These are phyloP conservation scores for Rutstroemia sp. DNA, from an alignment of 2,329 filamentous ascomycete genomes.

Conservation along the genomic window DNA sequence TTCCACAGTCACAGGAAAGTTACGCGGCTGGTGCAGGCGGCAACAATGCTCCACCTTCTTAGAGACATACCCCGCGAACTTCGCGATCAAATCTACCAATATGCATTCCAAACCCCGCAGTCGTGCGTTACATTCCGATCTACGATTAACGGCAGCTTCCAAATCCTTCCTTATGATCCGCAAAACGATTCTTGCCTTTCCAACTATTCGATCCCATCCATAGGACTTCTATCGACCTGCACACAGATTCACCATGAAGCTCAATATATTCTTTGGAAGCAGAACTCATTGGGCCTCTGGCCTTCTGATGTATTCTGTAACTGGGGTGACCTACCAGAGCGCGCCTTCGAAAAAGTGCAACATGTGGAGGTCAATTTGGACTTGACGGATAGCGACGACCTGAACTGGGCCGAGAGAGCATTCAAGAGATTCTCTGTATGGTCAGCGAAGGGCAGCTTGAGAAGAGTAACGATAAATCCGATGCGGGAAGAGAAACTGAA, in stretches of 20 bases:
- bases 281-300: slow-evolving; percentile 4
- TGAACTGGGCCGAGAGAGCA: slow-evolving; percentile 1
- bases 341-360: background rate
- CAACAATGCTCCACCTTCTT: background rate
- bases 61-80: slow-evolving; percentile 3
- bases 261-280: background rate
- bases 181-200: slow-evolving; percentile 4
- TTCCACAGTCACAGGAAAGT: background rate
- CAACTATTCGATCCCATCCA: background rate
- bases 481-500: background rate
- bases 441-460: background rate
- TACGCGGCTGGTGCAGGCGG: background rate
- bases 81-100: slow-evolving; percentile 6
- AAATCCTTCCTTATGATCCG: background rate
- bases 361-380: slow-evolving; percentile 4
- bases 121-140: slow-evolving; percentile 1
- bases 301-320: slow-evolving; percentile 5
- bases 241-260: background rate
- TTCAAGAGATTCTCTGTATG: background rate
- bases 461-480: slow-evolving; percentile 1
- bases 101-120: background rate
- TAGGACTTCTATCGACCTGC: background rate
- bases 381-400: background rate
- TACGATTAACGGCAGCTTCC: background rate
- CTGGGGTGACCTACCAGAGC: background rate